Evolutionary conservation across 495 filamentous ascomycete species (phyloP).

Genomic region (Tetracladium setigerum): DNA sequence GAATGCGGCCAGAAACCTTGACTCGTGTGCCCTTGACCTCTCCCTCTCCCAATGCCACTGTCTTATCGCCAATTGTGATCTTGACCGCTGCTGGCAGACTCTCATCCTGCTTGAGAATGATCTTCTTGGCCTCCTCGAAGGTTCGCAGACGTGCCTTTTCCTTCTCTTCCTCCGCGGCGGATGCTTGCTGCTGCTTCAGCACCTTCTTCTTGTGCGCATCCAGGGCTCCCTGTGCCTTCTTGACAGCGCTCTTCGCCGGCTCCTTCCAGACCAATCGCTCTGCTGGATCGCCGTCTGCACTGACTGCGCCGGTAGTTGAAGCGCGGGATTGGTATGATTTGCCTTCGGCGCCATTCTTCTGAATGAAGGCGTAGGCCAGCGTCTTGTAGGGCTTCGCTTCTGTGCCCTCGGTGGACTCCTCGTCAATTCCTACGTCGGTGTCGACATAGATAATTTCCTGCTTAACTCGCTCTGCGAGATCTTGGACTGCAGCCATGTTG

Average conservation of each 20-base stretch:
- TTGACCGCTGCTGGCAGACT: constrained; percentile 70
- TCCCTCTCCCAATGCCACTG: constrained; percentile 58
- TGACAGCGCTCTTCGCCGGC: constrained; percentile 72
- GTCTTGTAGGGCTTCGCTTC: constrained; percentile 73
- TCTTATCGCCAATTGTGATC: constrained; percentile 65
- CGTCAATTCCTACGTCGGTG: constrained; percentile 69
- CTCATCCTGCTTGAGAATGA: constrained; percentile 71
- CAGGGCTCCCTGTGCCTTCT: constrained; percentile 68
- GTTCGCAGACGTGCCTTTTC: constrained; percentile 53
- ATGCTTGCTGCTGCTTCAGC: constrained; percentile 58
- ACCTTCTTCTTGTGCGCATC: constrained; percentile 73
- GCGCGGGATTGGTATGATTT: constrained; percentile 61
- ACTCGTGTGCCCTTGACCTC: constrained; percentile 66
- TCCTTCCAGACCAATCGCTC: constrained; percentile 64
- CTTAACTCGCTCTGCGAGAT: constrained; percentile 18
- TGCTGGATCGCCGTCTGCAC: constrained; percentile 48
- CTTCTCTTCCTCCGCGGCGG: constrained; percentile 64
- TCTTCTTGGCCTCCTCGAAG: constrained; percentile 78
- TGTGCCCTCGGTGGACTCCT: constrained; percentile 54
- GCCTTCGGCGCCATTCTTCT: constrained; percentile 52
- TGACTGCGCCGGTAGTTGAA: constrained; percentile 56
- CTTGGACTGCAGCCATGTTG: constrained; percentile 19
- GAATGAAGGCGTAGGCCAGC: constrained; percentile 66
- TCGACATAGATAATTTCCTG: constrained; percentile 63
- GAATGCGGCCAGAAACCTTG: constrained; percentile 77